Evolutionary conservation across 495 filamentous ascomycete genomes (phyloP), one percentile per base, ranked within the genome.

Genomic region (Collariella sp.): DNA sequence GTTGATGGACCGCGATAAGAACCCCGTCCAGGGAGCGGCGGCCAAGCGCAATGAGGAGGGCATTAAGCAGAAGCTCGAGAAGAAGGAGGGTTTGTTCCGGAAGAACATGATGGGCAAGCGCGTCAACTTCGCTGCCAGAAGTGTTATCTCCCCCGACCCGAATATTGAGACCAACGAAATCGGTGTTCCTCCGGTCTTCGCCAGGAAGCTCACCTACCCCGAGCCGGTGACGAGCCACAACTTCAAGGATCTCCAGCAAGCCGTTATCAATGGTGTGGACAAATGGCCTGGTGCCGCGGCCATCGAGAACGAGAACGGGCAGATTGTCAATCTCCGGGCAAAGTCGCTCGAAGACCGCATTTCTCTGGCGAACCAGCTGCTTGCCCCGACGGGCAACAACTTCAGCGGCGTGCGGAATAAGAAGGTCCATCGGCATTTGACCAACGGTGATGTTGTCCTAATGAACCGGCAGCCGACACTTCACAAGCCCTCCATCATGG

Each of bases 41-140:
- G 85, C 76, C 5, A 80, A 79, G 63, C 70, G 77, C 45, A 83
- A 84, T 41, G 83, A 87, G 54, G 84, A 89, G 36, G 94, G 94
- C 53, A 94, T 99, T 69, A 99, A 97, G 71, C 94, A 99, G 64
- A 86, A 89, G 62, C 79, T 99, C 15, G 94, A 99, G 71, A 97
- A 97, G 78, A 99, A 99, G 70, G 94, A 99, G 64, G 94, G 94
- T 43, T 72, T 99, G 44, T 97, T 99, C 76, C 78, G 94, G 60
- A 97, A 91, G 78, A 95, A 99, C 73, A 97, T 99, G 91, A 99
- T 99, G 94, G 94, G 94, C 44, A 99, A 99, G 75, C 87, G 94
- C 73, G 94, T 99, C 68, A 97, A 99, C 70, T 96, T 90, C 67
- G 94, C 94, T 52, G 94, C 94, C 48, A 86, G 94, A 67, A 93